These are phyloP conservation scores for Coemansia sp. DNA, from an alignment of 192 early-diverging fungal genomes.

Conservation along the genomic window DNA sequence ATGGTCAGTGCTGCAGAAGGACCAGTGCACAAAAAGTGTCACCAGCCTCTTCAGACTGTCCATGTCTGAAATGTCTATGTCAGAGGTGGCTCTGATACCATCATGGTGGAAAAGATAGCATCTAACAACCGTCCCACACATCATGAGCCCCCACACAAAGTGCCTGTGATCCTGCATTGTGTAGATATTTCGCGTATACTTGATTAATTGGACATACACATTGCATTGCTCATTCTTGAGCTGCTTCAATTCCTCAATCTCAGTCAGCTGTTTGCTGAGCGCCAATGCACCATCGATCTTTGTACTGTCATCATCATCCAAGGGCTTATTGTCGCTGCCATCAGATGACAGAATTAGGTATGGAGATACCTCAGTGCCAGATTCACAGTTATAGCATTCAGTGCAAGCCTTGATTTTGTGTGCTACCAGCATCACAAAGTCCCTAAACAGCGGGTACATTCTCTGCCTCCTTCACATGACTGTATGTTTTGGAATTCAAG, in stretches of 20 bases:
- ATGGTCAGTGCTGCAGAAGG: constrained; percentile 2
- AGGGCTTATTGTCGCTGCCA: neutral
- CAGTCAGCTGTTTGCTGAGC: neutral
- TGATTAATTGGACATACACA: neutral
- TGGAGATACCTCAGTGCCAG: neutral
- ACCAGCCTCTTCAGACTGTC: constrained; percentile 11
- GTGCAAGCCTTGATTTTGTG: neutral
- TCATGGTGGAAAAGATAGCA: neutral
- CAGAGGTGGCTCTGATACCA: neutral
- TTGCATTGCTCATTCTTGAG: neutral
- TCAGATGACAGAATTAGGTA: neutral
- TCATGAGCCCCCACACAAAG: constrained; percentile 9
- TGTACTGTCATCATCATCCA: neutral
- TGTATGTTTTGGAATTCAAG: neutral
- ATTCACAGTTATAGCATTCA: neutral
- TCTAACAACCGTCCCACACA: constrained; percentile 2
- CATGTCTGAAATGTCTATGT: neutral
- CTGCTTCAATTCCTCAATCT: constrained; percentile 2
- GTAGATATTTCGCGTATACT: constrained; percentile 2
- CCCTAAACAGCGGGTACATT: neutral
- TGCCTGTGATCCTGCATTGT: constrained; percentile 6
- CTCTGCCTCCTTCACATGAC: neutral
- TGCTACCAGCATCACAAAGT: neutral
- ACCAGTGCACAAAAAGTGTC: constrained; percentile 11
- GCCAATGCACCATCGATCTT: neutral